Evolutionary conservation across 306 rosid species (phyloP), one percentile per base, ranked within the genome.

Genomic region (Carpinus fangiana): DNA sequence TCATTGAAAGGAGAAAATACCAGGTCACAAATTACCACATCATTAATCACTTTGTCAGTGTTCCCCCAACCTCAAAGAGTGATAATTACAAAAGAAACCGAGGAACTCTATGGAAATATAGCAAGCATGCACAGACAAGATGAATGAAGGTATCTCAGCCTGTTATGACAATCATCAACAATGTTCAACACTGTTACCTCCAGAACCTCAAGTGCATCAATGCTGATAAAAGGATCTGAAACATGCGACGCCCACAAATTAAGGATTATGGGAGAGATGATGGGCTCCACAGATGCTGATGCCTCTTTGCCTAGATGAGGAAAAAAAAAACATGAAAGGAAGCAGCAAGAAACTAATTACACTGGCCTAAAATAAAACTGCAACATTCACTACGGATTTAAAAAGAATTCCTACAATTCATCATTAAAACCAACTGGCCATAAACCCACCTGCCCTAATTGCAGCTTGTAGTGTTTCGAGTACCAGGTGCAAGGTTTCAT

Each of bases 201-300:
- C 50, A 94, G 88, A 89, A 92, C 93, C 78, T 94, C 98, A 80
- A 94, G 88, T 74, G 94, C 90, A 86, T 92, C 97, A 85, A 91
- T 88, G 80, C 97, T 87, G 85, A 90, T 91, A 79, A 92, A 94
- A 86, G 98, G 98, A 82, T 94, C 98, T n/a, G 87, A 89, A 79
- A 94, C 81, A 72, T 94, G 92, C 52, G 88, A 78, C 55, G 93
- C 97, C 98, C 98, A 94, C 69, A 86, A 75, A 82, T 92, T 86
- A 79, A 94, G 97, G 75, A 94, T 87, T 66, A 86, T 89, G 57
- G 97, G 98, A 80, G 98, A 87, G 82, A 94, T 83, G 72, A 88
- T 72, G 76, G 84, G 85, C 87, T 94, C 98, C 57, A 92, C 84
- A 18, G 88, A 59, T 48, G 84, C 83, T 0, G 93, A 86, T 70